A percentile compares a stretch with the other conserved stretches of the same genome.
phyloP scores from a whole-genome alignment of 306 rosid genomes.

The Trifolium repens region DNA sequence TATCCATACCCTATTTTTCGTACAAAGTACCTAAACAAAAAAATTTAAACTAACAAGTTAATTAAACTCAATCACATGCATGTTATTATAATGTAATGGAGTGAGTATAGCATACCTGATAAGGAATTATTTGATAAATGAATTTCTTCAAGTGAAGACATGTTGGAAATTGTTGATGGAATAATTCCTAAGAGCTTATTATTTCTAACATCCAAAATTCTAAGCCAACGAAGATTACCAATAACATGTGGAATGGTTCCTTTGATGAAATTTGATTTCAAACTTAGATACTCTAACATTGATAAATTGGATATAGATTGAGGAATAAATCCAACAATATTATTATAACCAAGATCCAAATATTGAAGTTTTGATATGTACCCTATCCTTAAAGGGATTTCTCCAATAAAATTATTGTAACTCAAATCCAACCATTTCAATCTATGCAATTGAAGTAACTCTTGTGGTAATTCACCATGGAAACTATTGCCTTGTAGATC shows the following conservation, averaged over 20 bases:
- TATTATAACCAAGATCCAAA: neutral
- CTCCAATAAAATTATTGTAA: constrained; percentile 9
- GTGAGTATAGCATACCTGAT: constrained; percentile 19
- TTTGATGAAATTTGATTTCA: neutral
- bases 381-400: neutral
- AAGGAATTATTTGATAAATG: neutral
- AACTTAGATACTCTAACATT: neutral
- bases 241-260: constrained; percentile 21
- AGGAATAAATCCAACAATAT: neutral
- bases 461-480: neutral
- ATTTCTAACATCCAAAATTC: neutral
- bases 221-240: neutral
- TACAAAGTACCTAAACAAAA: too few species aligned
- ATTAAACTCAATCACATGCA: too few species aligned
- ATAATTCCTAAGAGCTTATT: neutral
- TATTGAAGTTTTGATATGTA: constrained; percentile 7
- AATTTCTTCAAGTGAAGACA: constrained; percentile 28
- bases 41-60: too few species aligned
- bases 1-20: too few species aligned
- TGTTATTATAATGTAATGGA: neutral
- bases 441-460: neutral
- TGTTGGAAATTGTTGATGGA: constrained; percentile 6
- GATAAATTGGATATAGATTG: constrained; percentile 26
- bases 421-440: constrained; percentile 4
- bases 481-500: constrained; percentile 24